Evolutionary conservation across 768 basidiomycete genomes (phyloP).

Genomic region (Mycena capillaripes): DNA sequence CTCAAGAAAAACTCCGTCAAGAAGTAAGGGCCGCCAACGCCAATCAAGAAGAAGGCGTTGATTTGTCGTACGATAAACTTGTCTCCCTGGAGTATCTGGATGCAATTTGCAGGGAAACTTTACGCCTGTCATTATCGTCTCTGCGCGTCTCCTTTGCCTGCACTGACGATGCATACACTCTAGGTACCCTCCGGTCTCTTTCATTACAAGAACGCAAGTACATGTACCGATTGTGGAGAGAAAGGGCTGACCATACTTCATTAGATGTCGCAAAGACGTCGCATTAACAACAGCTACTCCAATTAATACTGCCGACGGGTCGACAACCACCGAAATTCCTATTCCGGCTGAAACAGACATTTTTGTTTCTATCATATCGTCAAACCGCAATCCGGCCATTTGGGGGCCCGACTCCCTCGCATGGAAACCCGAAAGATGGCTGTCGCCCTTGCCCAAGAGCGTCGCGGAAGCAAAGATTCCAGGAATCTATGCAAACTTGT

Average conservation of each 20-base stretch:
- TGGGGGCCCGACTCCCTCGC: slow-evolving; percentile 58
- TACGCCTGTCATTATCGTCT: slow-evolving; percentile 44
- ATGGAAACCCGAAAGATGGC: slow-evolving; percentile 60
- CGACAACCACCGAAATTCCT: slow-evolving; percentile 42
- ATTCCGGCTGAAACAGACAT: slow-evolving; percentile 50
- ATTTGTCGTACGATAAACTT: slow-evolving; percentile 42
- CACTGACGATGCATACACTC: neutral
- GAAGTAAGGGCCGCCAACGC: slow-evolving; percentile 40
- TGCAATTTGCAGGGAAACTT: slow-evolving; percentile 51
- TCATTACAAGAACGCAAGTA: slow-evolving; percentile 42
- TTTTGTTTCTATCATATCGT: slow-evolving; percentile 47
- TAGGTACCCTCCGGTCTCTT: slow-evolving; percentile 42
- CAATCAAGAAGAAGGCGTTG: slow-evolving; percentile 32
- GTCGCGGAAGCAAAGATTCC: slow-evolving; percentile 40
- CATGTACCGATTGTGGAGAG: neutral
- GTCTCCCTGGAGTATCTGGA: slow-evolving; percentile 49
- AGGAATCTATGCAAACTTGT: slow-evolving; percentile 44
- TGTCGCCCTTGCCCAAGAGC: slow-evolving; percentile 46
- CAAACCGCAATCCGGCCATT: slow-evolving; percentile 53
- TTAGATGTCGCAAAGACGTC: slow-evolving; percentile 44
- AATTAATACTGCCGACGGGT: slow-evolving; percentile 41
- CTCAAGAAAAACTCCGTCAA: slow-evolving; percentile 47
- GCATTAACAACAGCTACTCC: slow-evolving; percentile 50
- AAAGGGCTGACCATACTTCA: neutral
- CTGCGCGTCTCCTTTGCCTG: neutral